Evolutionary conservation across 2,329 filamentous ascomycete genomes (phyloP), one percentile per base, ranked within the genome.

Genomic region (Fusarium compactum): DNA sequence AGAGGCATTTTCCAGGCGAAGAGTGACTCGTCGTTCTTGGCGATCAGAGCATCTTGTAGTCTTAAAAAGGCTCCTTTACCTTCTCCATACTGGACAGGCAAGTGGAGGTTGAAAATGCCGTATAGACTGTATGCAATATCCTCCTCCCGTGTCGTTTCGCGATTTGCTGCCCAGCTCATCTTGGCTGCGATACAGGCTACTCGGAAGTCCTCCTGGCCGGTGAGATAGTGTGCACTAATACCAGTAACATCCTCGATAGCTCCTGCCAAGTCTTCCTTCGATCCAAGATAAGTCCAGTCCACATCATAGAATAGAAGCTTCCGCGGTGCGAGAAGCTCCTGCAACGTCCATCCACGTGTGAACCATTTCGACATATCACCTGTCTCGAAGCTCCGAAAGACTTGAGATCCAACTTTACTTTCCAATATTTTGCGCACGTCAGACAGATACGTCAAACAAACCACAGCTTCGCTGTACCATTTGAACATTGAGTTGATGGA

Each of bases 401-500:
- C 16, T 22, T 30, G 8, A 8, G 54, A 51, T 10, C 32, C 24
- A 16, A 2, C 15, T 3, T 10, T 1, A 9, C 2, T 18, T 18
- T 9, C 32, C 15, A 6, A 16, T 6, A 15, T 50, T 5, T 30
- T 41, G n/a, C 54, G 54, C 5, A 57, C 45, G 12, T 57, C 54
- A 3, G 54, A 57, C 2, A 57, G 18, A 25, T 57, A 57, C 14
- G 54, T 57, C 16, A 57, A 40, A n/a, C 54, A 57, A 2, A 57
- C 32, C n/a, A 51, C 54, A 22, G 54, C 54, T 5, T 57, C 54
- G n/a, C 45, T 51, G 4, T 57, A 57, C 54, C 54, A 57, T 30
- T 40, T 57, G 8, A 57, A 57, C 54, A 57, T 57, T 8, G 54
- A 57, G 14, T 57, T 57, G 2, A 57, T 57, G 4, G 54, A 51